Evolutionary conservation across 495 filamentous ascomycete species (phyloP), one percentile per base, ranked within the genome.

Genomic region (Penicillium paradoxum): DNA sequence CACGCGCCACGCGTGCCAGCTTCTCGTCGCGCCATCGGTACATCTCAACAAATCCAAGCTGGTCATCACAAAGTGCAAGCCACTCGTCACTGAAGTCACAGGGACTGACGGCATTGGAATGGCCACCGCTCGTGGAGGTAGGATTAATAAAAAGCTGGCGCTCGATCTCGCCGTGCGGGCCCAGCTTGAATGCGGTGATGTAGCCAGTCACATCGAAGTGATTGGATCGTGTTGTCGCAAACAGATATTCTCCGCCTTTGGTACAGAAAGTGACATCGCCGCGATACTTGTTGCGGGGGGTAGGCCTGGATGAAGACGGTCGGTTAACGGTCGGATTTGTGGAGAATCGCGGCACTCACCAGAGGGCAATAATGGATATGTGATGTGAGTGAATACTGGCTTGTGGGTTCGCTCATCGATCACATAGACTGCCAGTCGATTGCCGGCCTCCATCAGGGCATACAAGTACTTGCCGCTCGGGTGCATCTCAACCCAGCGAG

Each of bases 381-480:
- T 80, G 59, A 85, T 80, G 61, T 86, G 81, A 15, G 88, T 91
- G 69, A 88, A 91, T n/a, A 88, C 81, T n/a, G 89, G 89, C 68
- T 84, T 71, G 69, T 86, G 86, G 7, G 84, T 88, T 41, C 74
- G 71, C 62, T 83, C 79, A 68, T 91, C 86, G 67, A 91, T 84
- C 55, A 88, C 80, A 66, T 93, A 93, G 52, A 88, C 85, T 58
- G 78, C 87, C 47, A 93, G 67, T 46, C 83, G 78, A 70, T 93
- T 93, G 49, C 88, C 88, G 17, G 85, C 84, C 70, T 93, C 89
- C 87, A 91, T 93, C 49, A 93, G 77, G 11, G 79, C 88, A 67
- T 91, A 93, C 32, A 93, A 70, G 69, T 90, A 89, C 55, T 84
- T 80, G 44, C 86, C 87, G 30, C 77, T 79, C 3, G 83, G 83